Conservation (phyloP, 176 grass and related monocot genomes). For the Hordeum vulgare region DNA sequence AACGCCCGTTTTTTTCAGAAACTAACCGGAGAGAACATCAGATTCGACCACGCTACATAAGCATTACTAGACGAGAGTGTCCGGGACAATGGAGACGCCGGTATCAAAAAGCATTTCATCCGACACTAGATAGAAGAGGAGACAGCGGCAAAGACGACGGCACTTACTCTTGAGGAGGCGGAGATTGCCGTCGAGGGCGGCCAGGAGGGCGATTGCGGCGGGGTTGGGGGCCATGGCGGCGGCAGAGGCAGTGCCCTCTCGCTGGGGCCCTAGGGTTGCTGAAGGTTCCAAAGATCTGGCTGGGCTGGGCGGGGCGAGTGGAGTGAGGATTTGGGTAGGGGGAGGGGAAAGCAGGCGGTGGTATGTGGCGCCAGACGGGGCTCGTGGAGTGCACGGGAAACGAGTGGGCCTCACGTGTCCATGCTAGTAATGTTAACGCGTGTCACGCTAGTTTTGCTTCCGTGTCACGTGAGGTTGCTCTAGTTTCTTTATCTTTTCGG, state of each 20-base stretch:
- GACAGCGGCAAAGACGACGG: not conserved
- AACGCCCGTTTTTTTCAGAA: not conserved
- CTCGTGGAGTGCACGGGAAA: not conserved
- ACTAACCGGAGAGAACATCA: not conserved
- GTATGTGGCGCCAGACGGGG: not conserved
- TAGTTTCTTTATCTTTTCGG: too few species aligned
- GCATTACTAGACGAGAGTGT: not conserved
- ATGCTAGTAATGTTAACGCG: not conserved
- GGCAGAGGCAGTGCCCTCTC: not conserved
- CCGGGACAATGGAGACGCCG: not conserved
- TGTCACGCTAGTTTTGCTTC: not conserved
- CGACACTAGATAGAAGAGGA: not conserved
- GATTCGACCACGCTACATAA: not conserved
- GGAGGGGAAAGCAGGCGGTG: not conserved
- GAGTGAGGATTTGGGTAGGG: not conserved
- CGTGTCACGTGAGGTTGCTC: not conserved
- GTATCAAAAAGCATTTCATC: not conserved
- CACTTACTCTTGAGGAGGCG: constrained; percentile 10
- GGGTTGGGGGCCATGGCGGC: not conserved
- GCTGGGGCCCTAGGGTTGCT: not conserved
- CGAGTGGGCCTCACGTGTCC: not conserved
- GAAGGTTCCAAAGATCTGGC: not conserved
- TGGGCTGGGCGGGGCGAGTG: not conserved
- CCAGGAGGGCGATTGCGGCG: constrained; percentile 10
- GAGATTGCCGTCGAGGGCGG: constrained; percentile 6